Base-by-base conservation (phyloP, 257 asterid genomes). In the Scutellaria galericulata region DNA sequence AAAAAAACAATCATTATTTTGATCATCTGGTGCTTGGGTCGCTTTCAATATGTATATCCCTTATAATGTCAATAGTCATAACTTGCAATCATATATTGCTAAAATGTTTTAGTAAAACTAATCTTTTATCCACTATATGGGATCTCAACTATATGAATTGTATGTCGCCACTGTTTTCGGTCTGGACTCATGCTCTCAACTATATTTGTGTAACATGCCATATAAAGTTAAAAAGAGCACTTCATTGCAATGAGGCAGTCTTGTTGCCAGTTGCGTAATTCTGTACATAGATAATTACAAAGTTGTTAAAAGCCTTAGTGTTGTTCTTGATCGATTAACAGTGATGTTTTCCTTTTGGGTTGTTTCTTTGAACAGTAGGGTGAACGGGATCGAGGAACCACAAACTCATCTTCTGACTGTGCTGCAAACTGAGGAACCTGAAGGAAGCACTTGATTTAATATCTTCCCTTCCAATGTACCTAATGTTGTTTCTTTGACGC, bases 371-470 rank as follows among this genome's bases (percentile, higher is more conserved):
- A 78, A 75, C 83, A 77, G 85, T 79, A 77, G 64, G 77, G 84
- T 70, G 66, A 75, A 75, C 40, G 84, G 86, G 71, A 22, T 79
- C 11, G 87, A 78, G 50, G 89, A 52, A 68, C 71, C 82, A 39
- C 82, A 84, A 15, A 79, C 86, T 68, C 86, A 86, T 62, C 82
- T 78, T 56, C 42, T 89, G 77, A 58, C 66, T 6, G 83, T 72
- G 63, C 41, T 73, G 18, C 72, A 9, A 9, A 42, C 58, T 8
- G 66, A 73, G 35, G 91, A 82, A 62, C 78, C 80, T 1, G 84
- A 79, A 79, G 88, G 78, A 75, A 76, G 83, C 83, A 65, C 78
- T 58, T 87, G 84, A 85, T 48, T 45, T 47, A 56, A 44, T 62
- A 31, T 63, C 80, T 27, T 45, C 58, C 2, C 37, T 39, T 64